A percentile compares a stretch with the other conserved stretches of the same genome.
Evolutionary conservation across 148 eudicot species (phyloP).

Genomic region (Amaranthus hypochondriacus): DNA sequence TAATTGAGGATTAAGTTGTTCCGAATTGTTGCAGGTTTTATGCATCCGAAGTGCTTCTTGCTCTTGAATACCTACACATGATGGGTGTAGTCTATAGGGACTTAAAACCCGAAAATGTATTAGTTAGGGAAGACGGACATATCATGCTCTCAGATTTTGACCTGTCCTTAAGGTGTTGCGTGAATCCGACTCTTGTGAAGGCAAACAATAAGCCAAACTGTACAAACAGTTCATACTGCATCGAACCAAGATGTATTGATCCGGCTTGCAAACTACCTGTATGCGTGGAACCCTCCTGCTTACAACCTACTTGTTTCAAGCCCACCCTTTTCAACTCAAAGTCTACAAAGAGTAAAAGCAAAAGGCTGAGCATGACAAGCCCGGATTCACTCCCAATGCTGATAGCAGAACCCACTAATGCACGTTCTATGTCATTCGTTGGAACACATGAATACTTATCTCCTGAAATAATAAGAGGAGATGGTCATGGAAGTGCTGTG

Average conservation of each 20-base stretch:
- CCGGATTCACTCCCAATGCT: conserved; percentile 57
- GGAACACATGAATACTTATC: conserved; percentile 82
- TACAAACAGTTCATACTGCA: conserved; percentile 51
- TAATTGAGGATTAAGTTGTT: background rate
- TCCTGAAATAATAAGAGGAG: conserved; percentile 77
- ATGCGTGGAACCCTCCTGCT: conserved; percentile 61
- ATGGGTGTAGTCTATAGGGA: conserved; percentile 85
- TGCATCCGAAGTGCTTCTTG: conserved; percentile 79
- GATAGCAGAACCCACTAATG: conserved; percentile 67
- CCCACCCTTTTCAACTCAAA: conserved; percentile 52
- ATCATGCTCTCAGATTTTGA: conserved; percentile 87
- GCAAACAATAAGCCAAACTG: conserved; percentile 41
- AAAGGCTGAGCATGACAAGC: conserved; percentile 18
- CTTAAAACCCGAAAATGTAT: conserved; percentile 76
- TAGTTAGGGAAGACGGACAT: conserved; percentile 86
- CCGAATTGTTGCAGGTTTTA: conserved; percentile 52
- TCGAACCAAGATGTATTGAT: conserved; percentile 58
- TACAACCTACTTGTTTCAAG: conserved; percentile 67
- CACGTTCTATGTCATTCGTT: conserved; percentile 81
- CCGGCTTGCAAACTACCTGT: conserved; percentile 59
- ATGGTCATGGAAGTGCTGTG: conserved; percentile 89
- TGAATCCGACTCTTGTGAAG: conserved; percentile 59
- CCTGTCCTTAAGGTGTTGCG: conserved; percentile 60
- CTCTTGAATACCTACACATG: conserved; percentile 84
- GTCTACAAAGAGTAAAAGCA: conserved; percentile 32